These are phyloP conservation scores for Xylaria sp. DNA, from an alignment of 2,329 filamentous ascomycete species.

Conservation along the genomic window DNA sequence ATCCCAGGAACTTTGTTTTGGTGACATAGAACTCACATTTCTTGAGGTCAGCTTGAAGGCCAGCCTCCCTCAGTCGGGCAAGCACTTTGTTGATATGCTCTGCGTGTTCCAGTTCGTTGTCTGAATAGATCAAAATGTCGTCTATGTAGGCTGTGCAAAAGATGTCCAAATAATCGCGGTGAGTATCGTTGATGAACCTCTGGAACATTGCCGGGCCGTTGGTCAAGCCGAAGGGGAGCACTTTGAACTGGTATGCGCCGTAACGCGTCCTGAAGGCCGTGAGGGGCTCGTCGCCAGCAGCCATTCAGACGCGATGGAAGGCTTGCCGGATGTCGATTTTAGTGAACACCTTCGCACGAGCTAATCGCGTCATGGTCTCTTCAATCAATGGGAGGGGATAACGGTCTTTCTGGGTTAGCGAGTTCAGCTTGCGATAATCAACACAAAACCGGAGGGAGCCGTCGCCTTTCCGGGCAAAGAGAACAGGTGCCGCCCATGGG, in stretches of 20 bases:
- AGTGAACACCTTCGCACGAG: neutral
- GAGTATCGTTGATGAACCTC: no score
- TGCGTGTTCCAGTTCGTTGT: no score
- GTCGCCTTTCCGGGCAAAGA: neutral
- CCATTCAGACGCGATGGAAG: neutral
- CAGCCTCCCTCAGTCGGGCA: no score
- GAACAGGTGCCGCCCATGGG: no score
- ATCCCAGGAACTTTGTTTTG: no score
- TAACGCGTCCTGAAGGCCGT: neutral
- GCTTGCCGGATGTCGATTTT: neutral
- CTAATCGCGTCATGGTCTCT: neutral
- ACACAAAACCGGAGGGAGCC: neutral
- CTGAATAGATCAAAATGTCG: no score
- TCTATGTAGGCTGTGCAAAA: no score
- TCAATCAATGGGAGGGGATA: neutral
- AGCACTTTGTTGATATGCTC: no score
- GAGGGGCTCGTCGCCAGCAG: neutral
- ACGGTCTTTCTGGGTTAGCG: neutral
- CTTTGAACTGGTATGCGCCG: neutral
- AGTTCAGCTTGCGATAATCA: neutral
- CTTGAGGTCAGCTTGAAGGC: no score
- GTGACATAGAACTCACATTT: no score
- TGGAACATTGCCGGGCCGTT: no score
- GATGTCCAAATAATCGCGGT: no score
- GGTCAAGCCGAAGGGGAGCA: neutral